Conservation (phyloP, 2,329 filamentous ascomycete species). For the Capronia coronata region DNA sequence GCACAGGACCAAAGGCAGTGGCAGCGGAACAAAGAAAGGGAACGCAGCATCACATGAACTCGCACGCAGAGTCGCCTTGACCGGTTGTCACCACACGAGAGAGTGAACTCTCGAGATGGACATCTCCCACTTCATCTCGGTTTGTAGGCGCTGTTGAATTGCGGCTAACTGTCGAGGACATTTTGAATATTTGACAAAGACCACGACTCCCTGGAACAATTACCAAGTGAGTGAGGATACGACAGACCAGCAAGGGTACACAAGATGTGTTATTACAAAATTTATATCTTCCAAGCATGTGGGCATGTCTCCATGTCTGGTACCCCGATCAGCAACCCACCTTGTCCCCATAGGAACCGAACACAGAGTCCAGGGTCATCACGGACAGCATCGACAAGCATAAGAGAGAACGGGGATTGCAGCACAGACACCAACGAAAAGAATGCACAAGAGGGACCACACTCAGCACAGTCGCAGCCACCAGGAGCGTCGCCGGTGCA, state of each 20-base stretch:
- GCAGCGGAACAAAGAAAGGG: not conserved
- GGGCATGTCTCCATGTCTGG: conserved; percentile 16
- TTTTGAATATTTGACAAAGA: not conserved
- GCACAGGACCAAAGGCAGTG: not conserved
- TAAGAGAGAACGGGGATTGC: not conserved
- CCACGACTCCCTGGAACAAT: not conserved
- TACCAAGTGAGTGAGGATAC: not conserved
- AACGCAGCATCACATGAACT: not conserved
- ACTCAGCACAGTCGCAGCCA: not conserved
- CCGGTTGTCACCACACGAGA: not conserved
- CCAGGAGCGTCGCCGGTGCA: not conserved
- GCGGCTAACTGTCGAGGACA: too few species aligned
- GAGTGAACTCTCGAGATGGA: too few species aligned
- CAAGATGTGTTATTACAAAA: conserved; percentile 24
- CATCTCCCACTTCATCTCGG: too few species aligned
- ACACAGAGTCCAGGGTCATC: not conserved
- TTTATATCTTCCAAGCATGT: conserved; percentile 20
- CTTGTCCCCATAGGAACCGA: conserved; percentile 4
- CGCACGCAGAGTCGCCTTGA: not conserved
- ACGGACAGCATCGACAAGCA: not conserved
- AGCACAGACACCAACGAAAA: not conserved
- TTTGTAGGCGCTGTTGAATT: too few species aligned
- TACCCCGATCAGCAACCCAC: conserved; percentile 10
- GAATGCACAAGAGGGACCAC: not conserved
- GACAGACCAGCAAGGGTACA: not conserved